A percentile compares a stretch with the other conserved stretches of the same genome.
These are phyloP conservation scores for Penicillium manginii DNA, from an alignment of 495 filamentous ascomycete species.

Conservation along the genomic window DNA sequence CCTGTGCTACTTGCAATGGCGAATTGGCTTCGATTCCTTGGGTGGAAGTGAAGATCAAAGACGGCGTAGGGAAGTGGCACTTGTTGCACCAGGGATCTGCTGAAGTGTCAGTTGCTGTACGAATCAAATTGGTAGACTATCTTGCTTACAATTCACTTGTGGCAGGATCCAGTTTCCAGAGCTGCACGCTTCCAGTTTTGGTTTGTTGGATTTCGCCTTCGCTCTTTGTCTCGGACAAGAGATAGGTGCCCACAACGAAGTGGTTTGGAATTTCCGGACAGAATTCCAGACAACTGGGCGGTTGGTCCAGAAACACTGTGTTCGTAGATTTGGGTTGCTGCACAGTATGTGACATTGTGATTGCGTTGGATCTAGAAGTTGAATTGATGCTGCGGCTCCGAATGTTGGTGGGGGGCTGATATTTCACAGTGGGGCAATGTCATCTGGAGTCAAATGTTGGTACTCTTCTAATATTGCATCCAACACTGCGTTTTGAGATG, in stretches of 20 bases:
- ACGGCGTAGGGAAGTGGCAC: slow-evolving; percentile 68
- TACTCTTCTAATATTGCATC: not conserved
- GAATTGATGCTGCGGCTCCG: not conserved
- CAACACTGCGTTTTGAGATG: no score
- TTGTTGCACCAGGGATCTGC: slow-evolving; percentile 45
- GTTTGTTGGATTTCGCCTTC: slow-evolving; percentile 49
- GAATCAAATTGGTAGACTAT: not conserved
- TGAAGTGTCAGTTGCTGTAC: not conserved
- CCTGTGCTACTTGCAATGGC: slow-evolving; percentile 77
- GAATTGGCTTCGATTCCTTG: slow-evolving; percentile 54
- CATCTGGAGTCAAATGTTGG: not conserved
- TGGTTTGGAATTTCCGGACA: slow-evolving; percentile 64
- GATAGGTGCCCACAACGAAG: slow-evolving; percentile 87
- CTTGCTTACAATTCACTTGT: slow-evolving; percentile 53
- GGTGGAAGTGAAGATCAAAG: slow-evolving; percentile 85
- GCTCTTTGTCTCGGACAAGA: slow-evolving; percentile 59
- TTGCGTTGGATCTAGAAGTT: not conserved
- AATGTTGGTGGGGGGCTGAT: not conserved
- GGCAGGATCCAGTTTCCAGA: slow-evolving; percentile 59
- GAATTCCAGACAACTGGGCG: slow-evolving; percentile 87
- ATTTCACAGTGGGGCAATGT: not conserved
- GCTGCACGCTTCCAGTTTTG: slow-evolving; percentile 72
- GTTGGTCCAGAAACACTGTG: slow-evolving; percentile 55
- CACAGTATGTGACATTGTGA: not conserved
- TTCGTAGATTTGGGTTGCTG: slow-evolving; percentile 32